Conservation (phyloP, 2,329 filamentous ascomycete species). For the Pseudocercospora fijiensis region DNA sequence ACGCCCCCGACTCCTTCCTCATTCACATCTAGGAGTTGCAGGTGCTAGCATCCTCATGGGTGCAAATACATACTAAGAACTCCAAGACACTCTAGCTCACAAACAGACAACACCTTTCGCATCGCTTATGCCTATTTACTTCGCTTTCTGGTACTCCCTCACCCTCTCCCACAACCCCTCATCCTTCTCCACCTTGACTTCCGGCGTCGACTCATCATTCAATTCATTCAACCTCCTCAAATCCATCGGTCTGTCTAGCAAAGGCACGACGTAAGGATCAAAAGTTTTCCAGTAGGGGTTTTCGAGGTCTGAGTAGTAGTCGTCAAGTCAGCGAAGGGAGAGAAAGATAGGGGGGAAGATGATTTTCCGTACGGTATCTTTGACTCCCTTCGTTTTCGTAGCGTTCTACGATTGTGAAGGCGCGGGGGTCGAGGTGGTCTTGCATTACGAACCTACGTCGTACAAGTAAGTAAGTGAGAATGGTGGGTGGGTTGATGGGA, state of each 20-base stretch:
- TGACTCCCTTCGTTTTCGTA: slow-evolving; percentile 62
- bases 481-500: no score
- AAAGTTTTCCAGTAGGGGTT: slow-evolving; percentile 77
- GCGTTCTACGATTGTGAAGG: slow-evolving; percentile 74
- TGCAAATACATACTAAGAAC: no score
- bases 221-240: slow-evolving; percentile 66
- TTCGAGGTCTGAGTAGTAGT: slow-evolving; percentile 46
- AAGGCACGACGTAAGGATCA: slow-evolving; percentile 68
- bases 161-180: slow-evolving; percentile 37
- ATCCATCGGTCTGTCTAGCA: slow-evolving; percentile 69
- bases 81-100: no score
- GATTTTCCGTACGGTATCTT: slow-evolving; percentile 44
- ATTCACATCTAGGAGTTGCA: no score
- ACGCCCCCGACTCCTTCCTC: no score
- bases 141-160: slow-evolving; percentile 40
- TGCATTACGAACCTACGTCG: slow-evolving; percentile 73
- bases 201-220: slow-evolving; percentile 50
- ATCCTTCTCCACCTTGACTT: slow-evolving; percentile 38
- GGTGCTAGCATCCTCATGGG: no score
- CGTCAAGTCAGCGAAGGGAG: no score
- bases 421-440: slow-evolving; percentile 64
- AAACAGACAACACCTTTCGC: no score
- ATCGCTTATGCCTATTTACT: no score
- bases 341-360: not conserved
- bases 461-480: not conserved